Conservation (phyloP, 73 alveolate genomes). For the Paramecium primaurelia region DNA sequence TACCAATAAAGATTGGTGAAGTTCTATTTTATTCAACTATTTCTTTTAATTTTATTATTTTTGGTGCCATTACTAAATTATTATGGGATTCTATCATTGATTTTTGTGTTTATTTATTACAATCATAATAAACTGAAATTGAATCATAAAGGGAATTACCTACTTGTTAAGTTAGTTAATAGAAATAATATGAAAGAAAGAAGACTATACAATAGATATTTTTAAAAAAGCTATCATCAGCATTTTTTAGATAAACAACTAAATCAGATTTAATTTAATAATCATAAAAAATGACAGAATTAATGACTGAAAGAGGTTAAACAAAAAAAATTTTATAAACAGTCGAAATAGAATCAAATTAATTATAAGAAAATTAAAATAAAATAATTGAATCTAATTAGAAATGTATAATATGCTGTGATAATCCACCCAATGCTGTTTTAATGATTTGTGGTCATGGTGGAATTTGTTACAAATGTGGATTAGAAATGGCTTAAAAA, state of each 20-base stretch:
- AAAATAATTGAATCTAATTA: not conserved
- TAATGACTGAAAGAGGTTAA: not conserved
- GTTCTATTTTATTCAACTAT: not conserved
- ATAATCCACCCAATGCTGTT: conserved; percentile 45
- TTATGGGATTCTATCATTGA: not conserved
- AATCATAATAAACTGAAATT: not conserved
- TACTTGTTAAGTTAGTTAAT: not conserved
- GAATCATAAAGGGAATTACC: not conserved
- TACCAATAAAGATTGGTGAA: not conserved
- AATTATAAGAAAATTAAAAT: not conserved
- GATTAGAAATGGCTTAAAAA: not conserved
- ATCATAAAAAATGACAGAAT: not conserved
- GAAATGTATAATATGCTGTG: conserved; percentile 55
- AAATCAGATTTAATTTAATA: not conserved
- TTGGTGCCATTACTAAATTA: not conserved
- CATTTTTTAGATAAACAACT: not conserved
- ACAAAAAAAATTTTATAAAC: not conserved
- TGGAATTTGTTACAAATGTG: conserved; percentile 63
- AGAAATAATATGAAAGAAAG: not conserved
- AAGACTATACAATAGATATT: not conserved
- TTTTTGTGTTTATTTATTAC: not conserved
- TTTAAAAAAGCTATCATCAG: conserved; percentile 1
- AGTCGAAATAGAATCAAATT: not conserved
- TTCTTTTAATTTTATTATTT: not conserved
- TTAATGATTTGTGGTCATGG: conserved; percentile 63